Evolutionary conservation across 2,329 filamentous ascomycete species (phyloP).

Genomic region (Fusarium irregulare): DNA sequence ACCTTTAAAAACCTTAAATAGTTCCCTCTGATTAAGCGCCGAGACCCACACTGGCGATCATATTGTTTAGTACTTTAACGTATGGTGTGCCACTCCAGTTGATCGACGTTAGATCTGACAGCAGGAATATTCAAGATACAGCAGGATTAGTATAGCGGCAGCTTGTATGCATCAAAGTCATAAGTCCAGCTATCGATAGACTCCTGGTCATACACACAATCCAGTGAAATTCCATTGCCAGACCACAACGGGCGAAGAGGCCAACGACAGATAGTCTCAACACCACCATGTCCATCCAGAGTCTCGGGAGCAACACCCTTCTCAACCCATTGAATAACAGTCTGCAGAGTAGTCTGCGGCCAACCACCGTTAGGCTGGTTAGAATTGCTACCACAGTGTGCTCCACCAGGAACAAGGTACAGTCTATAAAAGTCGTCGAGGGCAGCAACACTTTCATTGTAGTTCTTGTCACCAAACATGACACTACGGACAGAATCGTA

Average conservation of each 20-base stretch:
- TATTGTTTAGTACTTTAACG: too few species aligned
- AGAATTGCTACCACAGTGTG: slow-evolving; percentile 61
- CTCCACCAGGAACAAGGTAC: slow-evolving; percentile 65
- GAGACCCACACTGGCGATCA: too few species aligned
- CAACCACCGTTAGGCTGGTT: slow-evolving; percentile 57
- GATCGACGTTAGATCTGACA: too few species aligned
- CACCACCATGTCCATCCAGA: slow-evolving; percentile 45
- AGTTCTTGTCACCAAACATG: slow-evolving; percentile 22
- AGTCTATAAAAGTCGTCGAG: slow-evolving; percentile 66
- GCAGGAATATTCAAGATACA: too few species aligned
- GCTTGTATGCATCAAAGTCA: slow-evolving; percentile 26
- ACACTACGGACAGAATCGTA: slow-evolving; percentile 62
- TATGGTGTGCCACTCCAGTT: too few species aligned
- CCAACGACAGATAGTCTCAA: slow-evolving; percentile 54
- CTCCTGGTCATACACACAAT: slow-evolving; percentile 30
- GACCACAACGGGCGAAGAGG: slow-evolving; percentile 44
- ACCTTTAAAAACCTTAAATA: too few species aligned
- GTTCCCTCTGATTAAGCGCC: too few species aligned
- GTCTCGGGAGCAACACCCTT: slow-evolving; percentile 58
- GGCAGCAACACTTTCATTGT: slow-evolving; percentile 53
- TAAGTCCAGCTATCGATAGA: slow-evolving; percentile 33
- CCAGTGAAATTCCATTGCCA: background rate
- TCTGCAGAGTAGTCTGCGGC: slow-evolving; percentile 72
- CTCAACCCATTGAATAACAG: slow-evolving; percentile 75
- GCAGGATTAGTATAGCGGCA: slow-evolving; percentile 27